Evolutionary conservation across 2,329 filamentous ascomycete genomes (phyloP), one percentile per base, ranked within the genome.

Genomic region (Hypocrella siamensis): DNA sequence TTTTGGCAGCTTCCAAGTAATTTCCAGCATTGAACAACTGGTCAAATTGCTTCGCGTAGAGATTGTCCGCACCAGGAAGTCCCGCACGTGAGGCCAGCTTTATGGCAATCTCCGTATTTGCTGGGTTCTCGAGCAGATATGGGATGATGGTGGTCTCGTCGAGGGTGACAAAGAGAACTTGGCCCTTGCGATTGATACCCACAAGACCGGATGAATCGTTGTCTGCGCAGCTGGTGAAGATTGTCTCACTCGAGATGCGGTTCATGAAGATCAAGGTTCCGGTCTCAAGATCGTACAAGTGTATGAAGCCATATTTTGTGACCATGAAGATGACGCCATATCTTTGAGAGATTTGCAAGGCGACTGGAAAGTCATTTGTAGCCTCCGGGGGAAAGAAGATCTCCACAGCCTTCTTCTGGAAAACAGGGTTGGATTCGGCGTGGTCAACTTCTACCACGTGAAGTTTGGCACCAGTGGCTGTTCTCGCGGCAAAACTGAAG

Each of bases 221-320:
- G 53, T 98, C 90, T 22, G 77, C 63, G 29, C 83, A 79, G 15
- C 86, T 94, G 17, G 88, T 92, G 63, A 98, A 98, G 53, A 98
- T 96, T 17, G 90, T 98, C 53, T 98, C 90, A 64, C 85, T 93
- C 21, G 90, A 98, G 49, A 98, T 98, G 46, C 92, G 80, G 68
- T 98, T 98, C 85, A 98, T 92, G 71, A 94, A 98, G 52, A 98
- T 90, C 54, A 84, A 92, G 10, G 80, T 81, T 36, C 83, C 92
- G 6, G 82, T 90, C 64, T 98, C 92, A 35, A 98, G 74, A 50
- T 98, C 92, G 60, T 98, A 96, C 17, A 98, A 72, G 59, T 98
- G 90, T 47, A 98, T 96, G 61, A 96, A 98, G 32, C 90, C 90
- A 49, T 94, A 98, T 58, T 98, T 98, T 35, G 90, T 98, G 40